phyloP scores from a whole-genome alignment of 805 yeast species.

The Nematodospora valgi region DNA sequence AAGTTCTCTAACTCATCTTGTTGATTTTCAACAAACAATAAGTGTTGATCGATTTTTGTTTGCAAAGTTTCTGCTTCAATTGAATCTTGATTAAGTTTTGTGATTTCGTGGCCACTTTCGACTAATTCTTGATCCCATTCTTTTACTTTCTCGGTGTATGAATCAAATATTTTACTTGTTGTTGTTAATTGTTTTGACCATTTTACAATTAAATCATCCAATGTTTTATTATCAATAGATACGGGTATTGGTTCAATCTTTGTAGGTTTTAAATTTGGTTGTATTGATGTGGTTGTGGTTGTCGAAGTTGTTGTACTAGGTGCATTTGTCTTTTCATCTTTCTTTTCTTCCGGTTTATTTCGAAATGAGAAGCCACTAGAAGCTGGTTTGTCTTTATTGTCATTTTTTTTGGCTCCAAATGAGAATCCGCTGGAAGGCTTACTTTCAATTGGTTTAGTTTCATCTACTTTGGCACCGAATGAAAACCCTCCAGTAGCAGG shows the following conservation, averaged over 20 bases:
- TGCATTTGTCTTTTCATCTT: conserved; percentile 12
- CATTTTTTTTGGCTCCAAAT: conserved; percentile 19
- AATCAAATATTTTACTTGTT: conserved; percentile 69
- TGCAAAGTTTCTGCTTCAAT: conserved; percentile 83
- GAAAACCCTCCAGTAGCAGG: conserved; percentile 15
- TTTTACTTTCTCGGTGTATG: conserved; percentile 69
- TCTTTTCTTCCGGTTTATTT: conserved; percentile 13
- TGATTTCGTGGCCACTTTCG: conserved; percentile 79
- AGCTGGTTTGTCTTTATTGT: conserved; percentile 6
- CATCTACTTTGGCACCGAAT: conserved; percentile 25
- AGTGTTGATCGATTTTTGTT: conserved; percentile 78
- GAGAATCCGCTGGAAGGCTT: conserved; percentile 16
- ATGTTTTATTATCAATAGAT: conserved; percentile 82
- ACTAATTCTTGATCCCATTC: conserved; percentile 86
- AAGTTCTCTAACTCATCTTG: conserved; percentile 86
- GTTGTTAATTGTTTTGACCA: conserved; percentile 87
- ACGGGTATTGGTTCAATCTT: conserved; percentile 64
- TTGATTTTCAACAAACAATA: conserved; percentile 82
- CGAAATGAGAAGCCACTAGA: conserved; percentile 7
- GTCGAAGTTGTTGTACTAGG: conserved; percentile 9
- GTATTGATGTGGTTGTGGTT: conserved; percentile 12
- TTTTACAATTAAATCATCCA: conserved; percentile 87
- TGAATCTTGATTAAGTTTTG: conserved; percentile 73
- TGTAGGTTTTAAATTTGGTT: conserved; percentile 43
- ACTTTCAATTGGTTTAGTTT: conserved; percentile 11